Conservation (phyloP, 2,329 filamentous ascomycete species). For the Cercospora janseana region DNA sequence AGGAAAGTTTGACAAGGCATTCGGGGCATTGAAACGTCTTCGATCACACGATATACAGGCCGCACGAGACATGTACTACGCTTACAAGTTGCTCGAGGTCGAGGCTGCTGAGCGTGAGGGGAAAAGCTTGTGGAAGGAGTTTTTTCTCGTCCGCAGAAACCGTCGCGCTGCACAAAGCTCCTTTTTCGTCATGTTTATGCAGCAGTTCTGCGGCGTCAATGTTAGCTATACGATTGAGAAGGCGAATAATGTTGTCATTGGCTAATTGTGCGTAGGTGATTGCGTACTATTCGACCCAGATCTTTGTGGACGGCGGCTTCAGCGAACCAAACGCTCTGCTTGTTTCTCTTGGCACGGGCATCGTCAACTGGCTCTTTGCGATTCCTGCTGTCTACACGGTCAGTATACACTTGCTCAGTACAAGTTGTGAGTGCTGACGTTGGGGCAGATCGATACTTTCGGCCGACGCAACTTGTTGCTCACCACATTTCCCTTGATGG, state of each 20-base stretch:
- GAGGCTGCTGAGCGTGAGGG: conserved; percentile 38
- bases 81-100: conserved; percentile 37
- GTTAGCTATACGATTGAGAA: neutral
- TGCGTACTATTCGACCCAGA: conserved; percentile 34
- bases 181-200: conserved; percentile 39
- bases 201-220: conserved; percentile 32
- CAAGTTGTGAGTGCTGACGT: conserved; percentile 21
- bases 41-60: conserved; percentile 41
- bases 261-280: conserved; percentile 27
- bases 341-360: conserved; percentile 35
- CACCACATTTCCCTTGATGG: conserved; percentile 47
- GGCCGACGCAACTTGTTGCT: conserved; percentile 47
- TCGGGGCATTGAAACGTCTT: conserved; percentile 36
- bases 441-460: conserved; percentile 46
- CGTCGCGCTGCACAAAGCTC: conserved; percentile 36
- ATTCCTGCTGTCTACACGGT: conserved; percentile 23
- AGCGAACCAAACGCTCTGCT: conserved; percentile 30
- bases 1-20: conserved; percentile 40
- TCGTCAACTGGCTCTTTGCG: conserved; percentile 26
- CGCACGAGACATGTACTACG: conserved; percentile 44
- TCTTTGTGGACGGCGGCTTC: conserved; percentile 33
- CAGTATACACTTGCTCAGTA: conserved; percentile 15
- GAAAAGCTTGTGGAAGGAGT: conserved; percentile 42
- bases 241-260: neutral
- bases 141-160: conserved; percentile 36